A percentile compares a stretch with the other conserved stretches of the same genome.
Evolutionary conservation across 2,329 filamentous ascomycete genomes (phyloP).

Genomic region (Phyllosticta paracitricarpa): DNA sequence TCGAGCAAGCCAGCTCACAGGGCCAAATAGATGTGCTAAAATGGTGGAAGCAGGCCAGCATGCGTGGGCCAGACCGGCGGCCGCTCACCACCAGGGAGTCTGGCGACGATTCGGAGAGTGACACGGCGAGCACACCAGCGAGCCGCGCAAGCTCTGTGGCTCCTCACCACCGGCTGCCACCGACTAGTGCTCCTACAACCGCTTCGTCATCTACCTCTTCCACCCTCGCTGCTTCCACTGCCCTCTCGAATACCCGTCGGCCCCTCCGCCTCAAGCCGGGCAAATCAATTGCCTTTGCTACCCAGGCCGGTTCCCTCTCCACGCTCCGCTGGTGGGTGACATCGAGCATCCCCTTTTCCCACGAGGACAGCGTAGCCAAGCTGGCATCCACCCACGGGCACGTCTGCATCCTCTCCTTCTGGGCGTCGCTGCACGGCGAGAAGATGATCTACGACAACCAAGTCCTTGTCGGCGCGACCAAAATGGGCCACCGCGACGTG

Average conservation of each 20-base stretch:
- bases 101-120: constrained; percentile 17
- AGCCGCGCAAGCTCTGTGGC: constrained; percentile 1
- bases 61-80: not conserved
- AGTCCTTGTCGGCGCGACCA: constrained; percentile 76
- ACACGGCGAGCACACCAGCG: not conserved
- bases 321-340: constrained; percentile 83
- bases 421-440: constrained; percentile 64
- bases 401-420: constrained; percentile 72
- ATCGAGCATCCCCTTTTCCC: constrained; percentile 66
- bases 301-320: constrained; percentile 68
- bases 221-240: constrained; percentile 2
- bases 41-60: constrained; percentile 76
- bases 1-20: constrained; percentile 78
- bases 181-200: constrained; percentile 10
- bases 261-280: constrained; percentile 62
- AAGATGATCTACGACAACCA: constrained; percentile 75
- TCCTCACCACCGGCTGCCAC: not conserved
- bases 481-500: constrained; percentile 73
- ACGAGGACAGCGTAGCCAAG: constrained; percentile 73
- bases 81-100: constrained; percentile 8
- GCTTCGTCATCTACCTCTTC: not conserved
- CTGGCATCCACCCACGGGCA: constrained; percentile 79
- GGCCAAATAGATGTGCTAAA: constrained; percentile 79
- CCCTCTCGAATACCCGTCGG: constrained; percentile 8
- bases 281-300: constrained; percentile 72